Evolutionary conservation across 208 protist species (phyloP), one percentile per base, ranked within the genome.

Genomic region (Trypanosoma lewisi): DNA sequence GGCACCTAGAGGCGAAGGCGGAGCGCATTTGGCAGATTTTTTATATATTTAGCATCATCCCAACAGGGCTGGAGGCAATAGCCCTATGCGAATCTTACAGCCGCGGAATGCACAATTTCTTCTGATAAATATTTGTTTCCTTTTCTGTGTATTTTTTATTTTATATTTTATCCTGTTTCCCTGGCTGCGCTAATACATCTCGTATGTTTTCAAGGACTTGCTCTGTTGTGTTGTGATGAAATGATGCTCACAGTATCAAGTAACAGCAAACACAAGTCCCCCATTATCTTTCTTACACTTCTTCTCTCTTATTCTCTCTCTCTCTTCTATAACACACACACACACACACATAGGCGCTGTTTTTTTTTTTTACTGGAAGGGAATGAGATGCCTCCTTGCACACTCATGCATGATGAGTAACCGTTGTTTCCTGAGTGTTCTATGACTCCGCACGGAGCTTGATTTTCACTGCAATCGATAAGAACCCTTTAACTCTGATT

Each of bases 1-100:
- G 83, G 75, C 48, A 77, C n/a, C 49, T 55, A 21, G 64, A 45
- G n/a, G 68, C 66, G 9, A 70, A 83, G 58, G 74, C 89, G 0
- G 71, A 63, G 9, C 70, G 73, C 9, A 63, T 89, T 7, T 94
- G 79, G 79, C 80, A 89, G 25, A 62, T 91, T 1, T 91, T 91
- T 30, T 91, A 84, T 56, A 77, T 83, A 14, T 91, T 90, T 44
- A 77, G 74, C 50, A 79, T 87, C 30, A 82, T 89, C 23, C 82
- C 87, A 27, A 82, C 82, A n/a, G 74, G 57, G 23, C 63, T 90
- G 45, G 87, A 91, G 42, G 60, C 73, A 8, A 47, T 79, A 17
- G 60, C 72, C 23, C 45, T 94, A 49, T 66, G 58, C 6, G 53
- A 70, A 33, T 89, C 83, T 16, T 89, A 82, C 49, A 42, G 65